A percentile compares a stretch with the other conserved stretches of the same genome.
phyloP scores from a whole-genome alignment of 2,329 filamentous ascomycete species.

The Ceratocystis eucalypticola region DNA sequence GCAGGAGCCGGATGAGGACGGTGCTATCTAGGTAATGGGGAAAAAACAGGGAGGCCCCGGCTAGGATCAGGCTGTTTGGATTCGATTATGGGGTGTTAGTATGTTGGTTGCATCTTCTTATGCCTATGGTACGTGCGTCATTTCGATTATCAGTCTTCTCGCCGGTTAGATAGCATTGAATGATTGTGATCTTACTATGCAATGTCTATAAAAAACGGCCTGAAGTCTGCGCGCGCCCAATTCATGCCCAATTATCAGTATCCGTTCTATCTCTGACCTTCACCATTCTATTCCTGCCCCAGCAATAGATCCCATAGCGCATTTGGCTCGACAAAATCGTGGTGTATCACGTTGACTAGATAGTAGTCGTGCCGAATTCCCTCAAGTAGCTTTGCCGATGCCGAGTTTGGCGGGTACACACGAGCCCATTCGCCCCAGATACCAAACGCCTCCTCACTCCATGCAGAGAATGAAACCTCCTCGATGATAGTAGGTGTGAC shows the following conservation, averaged over 20 bases:
- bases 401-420: conserved; percentile 64
- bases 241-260: too few relatives aligned
- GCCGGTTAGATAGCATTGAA: neutral
- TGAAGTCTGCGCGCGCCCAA: too few relatives aligned
- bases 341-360: conserved; percentile 84
- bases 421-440: conserved; percentile 92
- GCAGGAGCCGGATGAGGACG: conserved; percentile 10
- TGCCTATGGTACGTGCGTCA: neutral
- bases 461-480: conserved; percentile 82
- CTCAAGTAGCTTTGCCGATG: conserved; percentile 59
- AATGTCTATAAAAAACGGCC: neutral
- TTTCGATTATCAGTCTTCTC: neutral
- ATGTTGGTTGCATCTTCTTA: neutral
- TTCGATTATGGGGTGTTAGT: too few relatives aligned
- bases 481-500: conserved; percentile 94
- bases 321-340: conserved; percentile 57
- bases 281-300: conserved; percentile 25
- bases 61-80: too few relatives aligned
- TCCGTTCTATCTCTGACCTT: neutral
- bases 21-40: conserved; percentile 1
- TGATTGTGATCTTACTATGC: neutral
- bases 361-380: conserved; percentile 56
- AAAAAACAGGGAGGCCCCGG: too few relatives aligned
- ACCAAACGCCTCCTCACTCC: conserved; percentile 89
- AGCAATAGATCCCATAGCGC: conserved; percentile 57